A percentile compares a stretch with the other conserved stretches of the same genome.
These are phyloP conservation scores for Rubroboletus pulcherrimus DNA, from an alignment of 768 basidiomycete species.

Conservation along the genomic window DNA sequence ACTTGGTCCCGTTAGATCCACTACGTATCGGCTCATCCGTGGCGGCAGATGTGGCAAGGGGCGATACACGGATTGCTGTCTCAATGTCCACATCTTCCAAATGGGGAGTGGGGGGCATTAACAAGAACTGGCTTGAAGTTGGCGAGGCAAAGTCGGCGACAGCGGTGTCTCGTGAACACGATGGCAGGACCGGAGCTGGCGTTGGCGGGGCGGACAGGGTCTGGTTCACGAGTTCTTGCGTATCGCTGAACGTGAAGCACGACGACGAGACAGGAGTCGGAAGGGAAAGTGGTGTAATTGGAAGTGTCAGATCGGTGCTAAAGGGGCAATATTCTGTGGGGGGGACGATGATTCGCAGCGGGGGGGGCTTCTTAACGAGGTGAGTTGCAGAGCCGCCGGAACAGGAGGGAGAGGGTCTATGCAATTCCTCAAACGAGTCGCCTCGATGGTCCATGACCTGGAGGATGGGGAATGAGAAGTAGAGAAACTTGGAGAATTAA, in stretches of 20 bases:
- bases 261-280: constrained; percentile 25
- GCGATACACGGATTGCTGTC: constrained; percentile 10
- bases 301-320: constrained; percentile 30
- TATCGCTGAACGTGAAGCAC: constrained; percentile 23
- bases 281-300: constrained; percentile 26
- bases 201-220: constrained; percentile 6
- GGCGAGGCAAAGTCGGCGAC: constrained; percentile 23
- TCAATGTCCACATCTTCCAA: constrained; percentile 8
- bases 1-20: constrained; percentile 7
- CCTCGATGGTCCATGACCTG: constrained; percentile 19
- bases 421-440: constrained; percentile 16
- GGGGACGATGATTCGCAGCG: constrained; percentile 31
- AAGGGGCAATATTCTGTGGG: constrained; percentile 34
- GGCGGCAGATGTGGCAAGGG: constrained; percentile 7
- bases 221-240: constrained; percentile 11
- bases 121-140: constrained; percentile 25
- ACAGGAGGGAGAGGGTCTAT: background rate
- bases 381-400: constrained; percentile 9
- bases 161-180: constrained; percentile 4
- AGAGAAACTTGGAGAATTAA: background rate
- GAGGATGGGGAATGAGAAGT: background rate
- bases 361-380: constrained; percentile 13
- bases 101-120: constrained; percentile 26
- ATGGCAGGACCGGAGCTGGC: constrained; percentile 2
- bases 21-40: constrained; percentile 1